A percentile compares a stretch with the other conserved stretches of the same genome.
Conservation (phyloP, 176 grass and related monocot species). For the Triticum urartu region DNA sequence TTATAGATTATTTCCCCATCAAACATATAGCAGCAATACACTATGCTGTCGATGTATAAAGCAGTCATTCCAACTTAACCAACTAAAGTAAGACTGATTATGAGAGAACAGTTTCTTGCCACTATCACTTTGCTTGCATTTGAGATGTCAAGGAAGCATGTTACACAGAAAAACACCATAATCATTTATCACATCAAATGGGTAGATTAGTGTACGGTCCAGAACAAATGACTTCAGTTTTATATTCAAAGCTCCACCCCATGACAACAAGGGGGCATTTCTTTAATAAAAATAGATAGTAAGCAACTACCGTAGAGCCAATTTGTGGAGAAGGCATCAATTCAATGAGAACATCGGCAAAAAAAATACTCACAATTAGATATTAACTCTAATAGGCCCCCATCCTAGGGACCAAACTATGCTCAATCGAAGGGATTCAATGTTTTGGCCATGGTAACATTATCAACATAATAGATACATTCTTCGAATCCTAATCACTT, state of each 20-base stretch:
- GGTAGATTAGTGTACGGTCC: not conserved
- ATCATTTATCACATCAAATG: not conserved
- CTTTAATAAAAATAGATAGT: not conserved
- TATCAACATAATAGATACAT: not conserved
- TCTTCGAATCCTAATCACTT: not conserved
- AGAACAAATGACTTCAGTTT: not conserved
- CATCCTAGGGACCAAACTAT: not conserved
- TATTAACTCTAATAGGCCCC: not conserved
- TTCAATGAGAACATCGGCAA: not conserved
- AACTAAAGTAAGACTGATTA: not conserved
- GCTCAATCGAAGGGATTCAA: not conserved
- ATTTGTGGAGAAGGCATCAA: not conserved
- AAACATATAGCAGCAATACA: not conserved
- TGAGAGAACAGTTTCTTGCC: not conserved
- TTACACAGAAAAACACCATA: not conserved
- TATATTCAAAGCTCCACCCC: not conserved
- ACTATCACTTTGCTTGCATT: not conserved
- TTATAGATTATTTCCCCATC: not conserved
- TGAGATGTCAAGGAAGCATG: not conserved
- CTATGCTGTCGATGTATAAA: not conserved
- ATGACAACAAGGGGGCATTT: not conserved
- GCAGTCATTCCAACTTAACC: not conserved
- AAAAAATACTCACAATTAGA: not conserved
- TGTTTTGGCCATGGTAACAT: not conserved
- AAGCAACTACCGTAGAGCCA: not conserved